Conservation (phyloP, 495 filamentous ascomycete genomes). For the Podospora sp. region DNA sequence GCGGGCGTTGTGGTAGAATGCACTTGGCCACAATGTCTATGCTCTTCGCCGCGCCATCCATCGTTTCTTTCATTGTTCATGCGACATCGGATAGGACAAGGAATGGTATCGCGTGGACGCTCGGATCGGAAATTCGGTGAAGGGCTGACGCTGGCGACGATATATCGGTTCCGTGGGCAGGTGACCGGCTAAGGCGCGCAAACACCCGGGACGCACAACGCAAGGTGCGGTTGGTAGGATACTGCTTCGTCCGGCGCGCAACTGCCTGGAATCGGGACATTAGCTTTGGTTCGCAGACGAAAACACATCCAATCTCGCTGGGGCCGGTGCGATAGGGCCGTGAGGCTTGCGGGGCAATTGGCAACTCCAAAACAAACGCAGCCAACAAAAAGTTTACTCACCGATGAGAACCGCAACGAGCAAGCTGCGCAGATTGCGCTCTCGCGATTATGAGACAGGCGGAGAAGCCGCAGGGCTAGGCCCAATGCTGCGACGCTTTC, state of each 20-base stretch:
- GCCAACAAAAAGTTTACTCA: slow-evolving; percentile 11
- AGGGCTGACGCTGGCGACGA: slow-evolving; percentile 7
- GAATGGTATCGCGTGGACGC: slow-evolving; percentile 8
- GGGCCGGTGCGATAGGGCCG: neutral
- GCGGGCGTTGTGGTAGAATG: slow-evolving; percentile 46
- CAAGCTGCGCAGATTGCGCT: slow-evolving; percentile 11
- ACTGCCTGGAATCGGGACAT: slow-evolving; percentile 11
- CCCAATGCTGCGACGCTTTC: slow-evolving; percentile 13
- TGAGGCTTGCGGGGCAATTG: slow-evolving; percentile 35
- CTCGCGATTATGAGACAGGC: slow-evolving; percentile 2
- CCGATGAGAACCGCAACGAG: neutral
- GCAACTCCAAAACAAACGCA: slow-evolving; percentile 14
- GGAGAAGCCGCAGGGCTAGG: neutral
- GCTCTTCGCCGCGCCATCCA: slow-evolving; percentile 54
- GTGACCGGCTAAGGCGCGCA: slow-evolving; percentile 10
- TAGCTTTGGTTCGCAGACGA: slow-evolving; percentile 4
- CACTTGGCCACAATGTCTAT: slow-evolving; percentile 46
- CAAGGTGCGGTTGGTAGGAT: neutral
- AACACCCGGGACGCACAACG: neutral
- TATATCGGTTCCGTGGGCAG: neutral
- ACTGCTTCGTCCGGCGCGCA: slow-evolving; percentile 9
- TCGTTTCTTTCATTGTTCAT: slow-evolving; percentile 43
- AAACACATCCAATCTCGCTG: slow-evolving; percentile 12
- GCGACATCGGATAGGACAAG: slow-evolving; percentile 35
- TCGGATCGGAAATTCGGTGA: neutral